Evolutionary conservation across 306 rosid species (phyloP), one percentile per base, ranked within the genome.

Genomic region (Ceratonia siliqua): DNA sequence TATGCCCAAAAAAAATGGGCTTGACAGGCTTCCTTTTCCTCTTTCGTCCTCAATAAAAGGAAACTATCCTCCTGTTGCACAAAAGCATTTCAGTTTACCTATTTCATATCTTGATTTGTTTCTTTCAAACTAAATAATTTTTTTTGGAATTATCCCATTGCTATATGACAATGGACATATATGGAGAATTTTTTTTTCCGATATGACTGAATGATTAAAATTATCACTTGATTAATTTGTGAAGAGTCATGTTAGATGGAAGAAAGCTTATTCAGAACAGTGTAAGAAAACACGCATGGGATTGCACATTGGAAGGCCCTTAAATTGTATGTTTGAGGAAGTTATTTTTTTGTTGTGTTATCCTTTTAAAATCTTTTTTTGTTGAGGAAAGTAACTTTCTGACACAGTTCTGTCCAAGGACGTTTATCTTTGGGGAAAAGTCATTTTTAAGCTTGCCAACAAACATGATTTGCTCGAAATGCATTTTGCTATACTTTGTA

Each of bases 301-400:
- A 50, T 32, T 62, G 11, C 65, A 62, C 33, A 49, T 53, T 49
- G 39, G 15, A 39, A 53, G 78, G 62, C 57, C 27, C 22, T 58
- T 7, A 9, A n/a, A 28, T 11, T 39, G 30, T 33, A 30, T 55
- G 57, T 55, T n/a, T 7, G 35, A 39, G 43, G 56, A 56, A 24
- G n/a, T 14, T 21, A 33, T 27, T 56, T 72, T 32, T 52, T 53
- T 70, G 45, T 10, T 3, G 20, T 30, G 15, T 50, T 35, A 13
- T 24, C 63, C 36, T 6, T 53, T 7, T 7, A 20, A 35, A 36
- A 18, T 18, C 12, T 24, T 24, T 62, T 8, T 61, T 17, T 59
- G 32, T 35, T n/a, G 5, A 8, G n/a, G n/a, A 41, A 55, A 54
- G 27, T 53, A 20, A 36, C 52, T 30, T 69, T 28, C 58, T 35